Evolutionary conservation across 164 flowering plant species (phyloP).

Genomic region (Magnolia officinalis): DNA sequence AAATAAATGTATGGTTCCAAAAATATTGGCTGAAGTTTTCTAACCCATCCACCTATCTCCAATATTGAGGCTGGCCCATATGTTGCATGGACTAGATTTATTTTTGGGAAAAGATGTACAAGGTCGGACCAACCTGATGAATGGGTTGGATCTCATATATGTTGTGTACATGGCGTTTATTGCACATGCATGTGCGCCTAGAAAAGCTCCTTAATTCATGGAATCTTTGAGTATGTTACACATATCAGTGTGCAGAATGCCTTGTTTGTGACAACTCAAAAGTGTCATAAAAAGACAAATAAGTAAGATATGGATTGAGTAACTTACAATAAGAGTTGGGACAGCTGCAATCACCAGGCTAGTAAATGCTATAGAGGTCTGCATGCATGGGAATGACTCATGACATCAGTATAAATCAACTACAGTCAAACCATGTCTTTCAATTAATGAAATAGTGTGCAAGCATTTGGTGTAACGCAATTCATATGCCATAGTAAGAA

Average conservation of each 20-base stretch:
- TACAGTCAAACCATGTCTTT: background rate
- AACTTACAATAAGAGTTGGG: constrained; percentile 71
- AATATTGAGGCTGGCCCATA: too few species aligned
- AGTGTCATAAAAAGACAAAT: background rate
- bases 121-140: too few species aligned
- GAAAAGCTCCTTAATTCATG: background rate
- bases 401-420: constrained; percentile 5
- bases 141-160: too few species aligned
- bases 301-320: too few species aligned
- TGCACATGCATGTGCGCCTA: background rate
- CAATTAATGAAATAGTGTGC: background rate
- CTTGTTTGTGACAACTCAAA: background rate
- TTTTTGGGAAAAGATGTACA: too few species aligned
- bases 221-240: too few species aligned
- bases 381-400: constrained; percentile 26
- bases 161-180: too few species aligned
- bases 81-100: too few species aligned
- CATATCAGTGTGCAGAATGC: background rate
- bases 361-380: constrained; percentile 73
- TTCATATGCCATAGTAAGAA: background rate
- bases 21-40: too few species aligned
- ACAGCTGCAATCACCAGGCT: constrained; percentile 70
- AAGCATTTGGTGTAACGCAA: background rate
- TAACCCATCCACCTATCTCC: too few species aligned
- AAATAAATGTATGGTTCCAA: too few species aligned